Evolutionary conservation across 805 yeast genomes (phyloP).

Genomic region (Schizosaccharomyces osmophilus): DNA sequence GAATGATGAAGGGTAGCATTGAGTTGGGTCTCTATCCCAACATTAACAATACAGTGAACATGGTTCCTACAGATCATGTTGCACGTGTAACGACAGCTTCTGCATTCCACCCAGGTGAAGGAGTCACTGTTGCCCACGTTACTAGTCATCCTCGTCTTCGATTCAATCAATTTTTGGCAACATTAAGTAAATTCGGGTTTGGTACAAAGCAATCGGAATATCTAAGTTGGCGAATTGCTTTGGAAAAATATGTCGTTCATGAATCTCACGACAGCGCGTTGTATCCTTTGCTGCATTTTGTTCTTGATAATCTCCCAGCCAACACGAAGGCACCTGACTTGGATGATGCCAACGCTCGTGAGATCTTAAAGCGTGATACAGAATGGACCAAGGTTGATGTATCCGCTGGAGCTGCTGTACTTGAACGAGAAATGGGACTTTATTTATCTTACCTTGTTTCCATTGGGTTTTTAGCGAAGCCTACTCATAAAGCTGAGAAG

Average conservation of each 20-base stretch:
- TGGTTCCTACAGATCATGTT: constrained; percentile 96
- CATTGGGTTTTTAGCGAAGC: constrained; percentile 55
- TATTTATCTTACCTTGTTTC: constrained; percentile 60
- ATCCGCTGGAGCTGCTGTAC: constrained; percentile 56
- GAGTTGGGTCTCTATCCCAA: constrained; percentile 73
- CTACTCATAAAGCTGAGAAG: constrained; percentile 20
- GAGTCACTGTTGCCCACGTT: constrained; percentile 54
- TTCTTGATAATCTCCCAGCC: constrained; percentile 71
- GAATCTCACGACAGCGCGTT: constrained; percentile 55
- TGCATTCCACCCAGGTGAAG: constrained; percentile 47
- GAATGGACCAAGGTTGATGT: constrained; percentile 40
- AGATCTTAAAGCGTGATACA: constrained; percentile 37
- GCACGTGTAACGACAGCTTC: constrained; percentile 74
- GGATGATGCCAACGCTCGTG: constrained; percentile 63
- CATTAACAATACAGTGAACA: constrained; percentile 67
- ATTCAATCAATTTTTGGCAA: constrained; percentile 48
- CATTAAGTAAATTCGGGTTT: constrained; percentile 52
- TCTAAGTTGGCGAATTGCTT: constrained; percentile 47
- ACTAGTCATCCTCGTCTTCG: constrained; percentile 86
- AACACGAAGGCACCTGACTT: constrained; percentile 87
- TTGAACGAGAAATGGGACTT: constrained; percentile 35
- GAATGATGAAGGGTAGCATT: constrained; percentile 85
- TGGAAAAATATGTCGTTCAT: constrained; percentile 57
- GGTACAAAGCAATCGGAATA: constrained; percentile 37
- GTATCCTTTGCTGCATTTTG: constrained; percentile 83